Evolutionary conservation across 192 early-diverging fungal genomes (phyloP), one percentile per base, ranked within the genome.

Genomic region (Phlyctochytrium arcticum): DNA sequence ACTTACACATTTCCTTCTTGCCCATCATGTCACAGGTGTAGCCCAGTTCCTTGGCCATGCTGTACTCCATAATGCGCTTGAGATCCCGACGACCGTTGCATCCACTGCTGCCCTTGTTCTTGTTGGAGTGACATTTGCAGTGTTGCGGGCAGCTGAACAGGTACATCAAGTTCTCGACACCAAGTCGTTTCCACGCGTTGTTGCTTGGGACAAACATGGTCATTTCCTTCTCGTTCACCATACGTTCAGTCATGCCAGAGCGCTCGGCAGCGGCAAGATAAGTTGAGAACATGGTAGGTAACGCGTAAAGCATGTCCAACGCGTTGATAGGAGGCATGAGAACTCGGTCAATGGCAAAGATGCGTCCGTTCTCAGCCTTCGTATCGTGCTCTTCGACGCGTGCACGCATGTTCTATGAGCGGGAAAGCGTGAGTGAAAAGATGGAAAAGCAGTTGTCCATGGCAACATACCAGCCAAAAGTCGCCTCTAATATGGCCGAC

Each of bases 51-150:
- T 17, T 34, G 48, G 30, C 39, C 12, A 70, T 51, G 59, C 68
- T 62, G 69, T 68, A 73, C 56, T 57, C n/a, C 31, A 75, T 19
- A 32, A 75, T 75, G 48, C 69, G 64, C 66, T 72, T 72, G 19
- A 73, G 47, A 19, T 72, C 69, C 35, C 72, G 21, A 4, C 12
- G 8, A 10, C 70, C 70, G 24, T 57, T 9, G 55, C 55, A 57
- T n/a, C 26, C 50, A 2, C 2, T 12, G 50, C 15, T 10, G 34
- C 55, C 54, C 8, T 56, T 33, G 31, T 39, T 12, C 5, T 42
- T 39, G 37, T 9, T 6, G 57, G 6, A 42, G 57, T 39, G 33
- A 21, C 57, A 23, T 6, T 39, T 7, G 23, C 49, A 7, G 49
- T 65, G 62, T 19, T 51, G 51, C 21, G 34, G 31, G 46, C 57